Base-by-base conservation (phyloP, 208 protist genomes). In the Acanthamoeba culbertsoni region DNA sequence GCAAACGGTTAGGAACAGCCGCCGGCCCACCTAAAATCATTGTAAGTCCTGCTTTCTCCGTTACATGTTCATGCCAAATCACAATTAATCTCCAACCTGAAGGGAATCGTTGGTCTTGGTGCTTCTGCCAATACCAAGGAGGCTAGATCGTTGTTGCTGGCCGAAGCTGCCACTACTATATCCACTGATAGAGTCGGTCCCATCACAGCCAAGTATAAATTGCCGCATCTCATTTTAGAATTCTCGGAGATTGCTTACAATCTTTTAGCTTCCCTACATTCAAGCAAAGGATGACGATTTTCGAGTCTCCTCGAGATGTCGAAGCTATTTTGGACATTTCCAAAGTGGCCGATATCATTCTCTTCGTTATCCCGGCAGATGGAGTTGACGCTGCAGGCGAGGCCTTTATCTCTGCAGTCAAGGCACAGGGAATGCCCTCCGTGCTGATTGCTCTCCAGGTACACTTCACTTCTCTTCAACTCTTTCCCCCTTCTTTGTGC, bases 281-380 rank as follows among this genome's bases (percentile, higher is more conserved):
- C 75, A 94, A 94, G 75, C 71, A 94, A 43, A 37, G 91, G 20
- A 86, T 94, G 91, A 86, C 71, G 0, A 2, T 94, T 4, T 94
- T 86, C 62, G 91, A 86, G 71, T 2, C 63, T 10, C 43, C 73
- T 20, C 28, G 35, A 18, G 91, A 94, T n/a, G 16, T 73, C 18
- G 79, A 94, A 23, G 73, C 37, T 43, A 57, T 71, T 4, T 37
- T 94, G 26, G 91, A 94, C 42, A 62, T 94, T 33, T 45, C 84
- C 53, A 91, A 91, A 53, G 53, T 51, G 4, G 89, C 89, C 31
- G 89, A 93, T 26, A 57, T 93, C 40, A 26, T 93, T 2, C 43
- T 93, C 35, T 75, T 93, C 46, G 63, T 93, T 1, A 63, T 93
- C 28, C 31, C 89, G 1, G 89, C 89, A 16, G 45, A 57, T 0